Evolutionary conservation across 805 yeast genomes (phyloP), one percentile per base, ranked within the genome.

Genomic region (Kodamaea sagamina): DNA sequence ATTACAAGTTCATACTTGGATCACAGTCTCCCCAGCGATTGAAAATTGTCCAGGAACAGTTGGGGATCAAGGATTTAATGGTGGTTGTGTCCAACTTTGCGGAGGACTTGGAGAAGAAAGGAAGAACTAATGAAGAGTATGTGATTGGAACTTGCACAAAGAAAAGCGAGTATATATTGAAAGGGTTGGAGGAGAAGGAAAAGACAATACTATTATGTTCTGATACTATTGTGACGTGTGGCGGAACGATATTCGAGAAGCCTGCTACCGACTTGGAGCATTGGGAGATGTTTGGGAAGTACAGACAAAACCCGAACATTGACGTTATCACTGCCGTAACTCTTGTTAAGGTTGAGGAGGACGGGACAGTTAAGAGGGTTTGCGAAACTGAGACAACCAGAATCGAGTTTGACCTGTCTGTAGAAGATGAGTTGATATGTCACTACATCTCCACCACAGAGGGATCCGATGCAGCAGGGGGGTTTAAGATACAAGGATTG

Each of bases 381-480:
- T 36, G 41, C 4, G 57, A 45, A 12, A 22, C 54, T 12, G 69
- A 66, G n/a, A 66, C 65, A 4, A 65, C 75, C 7, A 69, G 62
- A 10, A 74, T 77, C 4, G 82, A 79, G 43, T 69, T 81, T 35
- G 61, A 61, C 4, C 72, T 76, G 57, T 44, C 57, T 1, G 62
- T 81, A 10, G 71, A 81, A 1, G 80, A 79, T 50, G 78, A 71
- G n/a, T 68, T 82, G 29, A 55, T 92, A 3, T 56, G 74, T 18
- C 67, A 71, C 11, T 92, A 92, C 60, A 84, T 86, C 8, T 73
- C 72, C 2, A 66, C 82, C 2, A 83, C 75, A 16, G 97, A 92
- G 59, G 98, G 93, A 1, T 43, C 72, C 6, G 75, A 75, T 37
- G 97, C 87, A 1, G 96, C 98, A 2, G 99, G 97, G 4, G 99